Base-by-base conservation (phyloP, 805 yeast species). In the Saturnispora ahearnii region DNA sequence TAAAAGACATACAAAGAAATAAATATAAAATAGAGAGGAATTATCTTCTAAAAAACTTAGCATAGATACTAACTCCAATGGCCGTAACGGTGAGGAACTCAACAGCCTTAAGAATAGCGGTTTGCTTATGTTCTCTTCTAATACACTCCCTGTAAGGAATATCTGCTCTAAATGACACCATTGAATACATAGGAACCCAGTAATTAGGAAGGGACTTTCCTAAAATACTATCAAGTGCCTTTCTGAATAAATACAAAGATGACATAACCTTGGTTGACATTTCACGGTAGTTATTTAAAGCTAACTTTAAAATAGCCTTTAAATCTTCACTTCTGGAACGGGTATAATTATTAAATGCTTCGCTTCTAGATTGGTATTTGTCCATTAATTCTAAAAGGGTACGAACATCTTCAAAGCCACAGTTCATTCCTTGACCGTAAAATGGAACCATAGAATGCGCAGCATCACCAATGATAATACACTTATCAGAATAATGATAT, bases 381-480 rank as follows among this genome's bases (percentile, higher is more conserved):
- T 73, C 74, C 44, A 75, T 42, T 26, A 82, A 61, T 41, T 76
- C 73, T 68, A 84, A 68, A 47, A 90, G 67, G 1, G 82, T 78
- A 51, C 81, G 70, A 22, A 90, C 90, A 58, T 91, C 97, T 65
- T 90, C 97, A 63, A 90, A 84, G 1, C 97, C 97, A 62, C 96
- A 87, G 64, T 90, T 90, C 91, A 90, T 84, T 5, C 97, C 97
- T 64, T 90, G 97, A 9, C 97, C 97, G 62, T 89, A 90, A 64
- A 90, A 90, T n/a, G 97, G 97, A 5, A 90, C 97, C 96, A 89
- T 90, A 29, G 93, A 80, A 67, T 90, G 97, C 0, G 97, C 95
- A 0, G 97, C 96, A 64, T 90, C 97, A 5, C 97, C 97, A 29
- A 90, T 67, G 11, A 90, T 67, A 9, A 90, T 68, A 13, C 81